Percentiles rank a stretch among this genome's conserved stretches.
These are phyloP conservation scores for Zygosaccharomyces sapae DNA, from an alignment of 1,139 yeast species.

Conservation along the genomic window DNA sequence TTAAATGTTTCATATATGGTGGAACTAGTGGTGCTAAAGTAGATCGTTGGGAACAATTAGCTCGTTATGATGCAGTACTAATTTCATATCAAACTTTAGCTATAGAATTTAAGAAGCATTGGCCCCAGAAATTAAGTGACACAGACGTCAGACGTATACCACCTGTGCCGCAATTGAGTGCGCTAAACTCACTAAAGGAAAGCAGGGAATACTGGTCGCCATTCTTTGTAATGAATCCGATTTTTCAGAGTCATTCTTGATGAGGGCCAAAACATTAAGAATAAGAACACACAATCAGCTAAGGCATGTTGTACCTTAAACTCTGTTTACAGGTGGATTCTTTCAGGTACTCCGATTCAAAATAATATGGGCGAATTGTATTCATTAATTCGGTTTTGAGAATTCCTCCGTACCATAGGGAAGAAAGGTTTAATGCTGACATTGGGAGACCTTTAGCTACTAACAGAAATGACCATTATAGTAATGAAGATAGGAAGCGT, in stretches of 20 bases:
- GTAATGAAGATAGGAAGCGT: slow-evolving; percentile 32
- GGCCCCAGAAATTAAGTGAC: slow-evolving; percentile 27
- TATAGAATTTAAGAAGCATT: slow-evolving; percentile 63
- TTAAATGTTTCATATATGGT: slow-evolving; percentile 59
- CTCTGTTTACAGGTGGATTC: slow-evolving; percentile 63
- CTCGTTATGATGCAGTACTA: slow-evolving; percentile 64
- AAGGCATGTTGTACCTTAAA: slow-evolving; percentile 58
- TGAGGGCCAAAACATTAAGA: slow-evolving; percentile 88
- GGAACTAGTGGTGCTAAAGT: slow-evolving; percentile 45
- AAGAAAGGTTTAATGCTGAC: slow-evolving; percentile 51
- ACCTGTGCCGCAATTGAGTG: slow-evolving; percentile 41
- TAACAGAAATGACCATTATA: slow-evolving; percentile 36
- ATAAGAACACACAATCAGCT: slow-evolving; percentile 62
- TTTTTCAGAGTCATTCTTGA: slow-evolving; percentile 75
- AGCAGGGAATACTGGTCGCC: slow-evolving; percentile 54
- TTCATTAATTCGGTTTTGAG: slow-evolving; percentile 66
- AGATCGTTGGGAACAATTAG: slow-evolving; percentile 45
- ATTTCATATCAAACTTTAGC: slow-evolving; percentile 73
- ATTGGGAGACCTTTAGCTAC: slow-evolving; percentile 55
- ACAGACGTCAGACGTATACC: slow-evolving; percentile 29
- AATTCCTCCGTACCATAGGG: slow-evolving; percentile 64
- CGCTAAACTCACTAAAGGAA: slow-evolving; percentile 34
- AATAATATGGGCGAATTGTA: slow-evolving; percentile 75
- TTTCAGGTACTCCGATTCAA: slow-evolving; percentile 95
- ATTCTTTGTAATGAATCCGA: slow-evolving; percentile 50